Evolutionary conservation across 441 rosid species (phyloP).

Genomic region (Populus hybrid): DNA sequence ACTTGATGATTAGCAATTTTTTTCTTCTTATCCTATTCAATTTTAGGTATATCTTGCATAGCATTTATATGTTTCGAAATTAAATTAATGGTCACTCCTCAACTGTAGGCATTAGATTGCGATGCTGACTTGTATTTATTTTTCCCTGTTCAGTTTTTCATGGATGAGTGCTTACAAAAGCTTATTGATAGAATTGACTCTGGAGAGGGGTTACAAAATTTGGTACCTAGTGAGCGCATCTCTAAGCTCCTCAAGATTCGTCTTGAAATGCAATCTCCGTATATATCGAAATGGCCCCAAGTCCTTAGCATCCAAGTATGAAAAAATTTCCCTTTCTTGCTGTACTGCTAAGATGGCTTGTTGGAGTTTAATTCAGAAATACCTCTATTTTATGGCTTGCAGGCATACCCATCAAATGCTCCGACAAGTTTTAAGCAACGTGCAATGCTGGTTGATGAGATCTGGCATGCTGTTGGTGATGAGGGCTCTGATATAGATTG

Average conservation of each 20-base stretch:
- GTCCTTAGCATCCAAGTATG: constrained; percentile 85
- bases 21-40: too few relatives aligned
- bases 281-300: constrained; percentile 91
- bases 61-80: background rate
- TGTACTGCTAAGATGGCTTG: background rate
- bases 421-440: constrained; percentile 85
- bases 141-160: constrained; percentile 58
- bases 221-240: constrained; percentile 66
- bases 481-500: constrained; percentile 73
- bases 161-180: constrained; percentile 82
- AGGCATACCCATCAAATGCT: constrained; percentile 84
- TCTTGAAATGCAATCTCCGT: constrained; percentile 85
- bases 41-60: background rate
- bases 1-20: background rate
- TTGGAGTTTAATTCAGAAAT: background rate
- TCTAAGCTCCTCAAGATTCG: constrained; percentile 68
- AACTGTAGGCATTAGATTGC: background rate
- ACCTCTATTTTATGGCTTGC: constrained; percentile 4
- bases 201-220: constrained; percentile 45
- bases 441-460: constrained; percentile 79
- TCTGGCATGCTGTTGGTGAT: constrained; percentile 77
- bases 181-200: constrained; percentile 71
- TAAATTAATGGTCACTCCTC: background rate
- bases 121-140: constrained; percentile 12
- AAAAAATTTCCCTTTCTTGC: constrained; percentile 3